These are phyloP conservation scores for Tremella mesenterica DNA, from an alignment of 768 basidiomycete genomes.

Conservation along the genomic window DNA sequence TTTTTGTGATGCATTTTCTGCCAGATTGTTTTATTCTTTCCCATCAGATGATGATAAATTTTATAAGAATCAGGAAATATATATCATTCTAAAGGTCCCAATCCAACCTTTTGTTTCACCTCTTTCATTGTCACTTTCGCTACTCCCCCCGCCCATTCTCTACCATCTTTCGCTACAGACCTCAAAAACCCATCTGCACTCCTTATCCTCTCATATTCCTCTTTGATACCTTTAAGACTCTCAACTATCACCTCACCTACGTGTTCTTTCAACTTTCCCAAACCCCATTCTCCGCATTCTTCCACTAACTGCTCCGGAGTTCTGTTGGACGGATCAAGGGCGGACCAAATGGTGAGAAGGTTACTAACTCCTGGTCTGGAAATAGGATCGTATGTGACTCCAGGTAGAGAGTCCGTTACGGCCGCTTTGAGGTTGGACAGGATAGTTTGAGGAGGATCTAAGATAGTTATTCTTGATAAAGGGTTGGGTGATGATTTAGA, in stretches of 20 bases:
- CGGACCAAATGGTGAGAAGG: slow-evolving; percentile 67
- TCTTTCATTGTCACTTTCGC: slow-evolving; percentile 59
- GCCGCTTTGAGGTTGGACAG: slow-evolving; percentile 64
- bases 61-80: too few relatives aligned
- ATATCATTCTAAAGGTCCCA: slow-evolving; percentile 32
- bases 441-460: slow-evolving; percentile 60
- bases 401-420: slow-evolving; percentile 69
- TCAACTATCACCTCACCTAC: slow-evolving; percentile 66
- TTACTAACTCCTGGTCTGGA: slow-evolving; percentile 77
- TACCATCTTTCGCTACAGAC: slow-evolving; percentile 59
- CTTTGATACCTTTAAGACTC: slow-evolving; percentile 57
- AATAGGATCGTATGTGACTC: slow-evolving; percentile 71
- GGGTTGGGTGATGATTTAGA: slow-evolving; percentile 80
- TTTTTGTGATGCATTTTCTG: too few relatives aligned
- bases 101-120: slow-evolving; percentile 62
- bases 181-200: slow-evolving; percentile 56
- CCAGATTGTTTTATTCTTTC: too few relatives aligned
- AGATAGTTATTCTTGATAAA: slow-evolving; percentile 75
- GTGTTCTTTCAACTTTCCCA: slow-evolving; percentile 63
- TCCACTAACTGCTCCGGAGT: slow-evolving; percentile 46
- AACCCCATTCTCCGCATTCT: slow-evolving; percentile 48
- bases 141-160: slow-evolving; percentile 54
- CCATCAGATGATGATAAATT: too few relatives aligned
- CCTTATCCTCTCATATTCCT: slow-evolving; percentile 59
- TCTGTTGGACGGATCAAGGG: slow-evolving; percentile 42